Base-by-base conservation (phyloP, 805 yeast species). In the Yarrowia porcina region DNA sequence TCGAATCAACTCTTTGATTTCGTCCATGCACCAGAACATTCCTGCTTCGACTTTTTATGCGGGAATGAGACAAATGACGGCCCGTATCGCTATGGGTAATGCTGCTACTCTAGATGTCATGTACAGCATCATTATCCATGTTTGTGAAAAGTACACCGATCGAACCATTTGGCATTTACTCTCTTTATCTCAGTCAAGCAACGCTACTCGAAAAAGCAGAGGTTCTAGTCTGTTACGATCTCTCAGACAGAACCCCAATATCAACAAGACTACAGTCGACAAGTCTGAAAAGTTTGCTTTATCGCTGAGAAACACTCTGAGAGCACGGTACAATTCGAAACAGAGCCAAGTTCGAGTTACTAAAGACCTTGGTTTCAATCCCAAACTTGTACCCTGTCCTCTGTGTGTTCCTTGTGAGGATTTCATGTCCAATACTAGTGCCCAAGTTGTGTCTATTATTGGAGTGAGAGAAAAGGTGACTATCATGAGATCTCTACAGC, bases 151-250 rank as follows among this genome's bases (percentile, higher is more conserved):
- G 23, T 94, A 90, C 71, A 97, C 97, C 0, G 81, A 83, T 17
- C 93, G 90, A 65, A 84, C 92, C 20, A 76, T 94, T n/a, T 94
- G 97, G 96, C 83, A 87, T 11, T 83, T 89, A 0, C 76, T 88
- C 39, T 25, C 63, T 4, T 25, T 61, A 28, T 33, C 63, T 4
- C 56, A 32, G n/a, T 59, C 63, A n/a, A 42, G 42, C 3, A 59
- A 59, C 15, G 20, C 39, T 2, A 32, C 21, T 11, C 33, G 52
- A 42, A 42, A 59, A 13, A 27, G 44, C 25, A 25, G 54, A 44
- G 63, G 52, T 1, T 17, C 33, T 2, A 23, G n/a, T n/a, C 12
- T 44, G 32, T 17, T 59, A 13, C 13, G 41, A 11, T 32, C 54
- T 4, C 23, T 45, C 20, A 12, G 33, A 17, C 39, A 45, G 12